Evolutionary conservation across 139 green algal species (phyloP), one percentile per base, ranked within the genome.

Genomic region (Chlorella sorokiniana): DNA sequence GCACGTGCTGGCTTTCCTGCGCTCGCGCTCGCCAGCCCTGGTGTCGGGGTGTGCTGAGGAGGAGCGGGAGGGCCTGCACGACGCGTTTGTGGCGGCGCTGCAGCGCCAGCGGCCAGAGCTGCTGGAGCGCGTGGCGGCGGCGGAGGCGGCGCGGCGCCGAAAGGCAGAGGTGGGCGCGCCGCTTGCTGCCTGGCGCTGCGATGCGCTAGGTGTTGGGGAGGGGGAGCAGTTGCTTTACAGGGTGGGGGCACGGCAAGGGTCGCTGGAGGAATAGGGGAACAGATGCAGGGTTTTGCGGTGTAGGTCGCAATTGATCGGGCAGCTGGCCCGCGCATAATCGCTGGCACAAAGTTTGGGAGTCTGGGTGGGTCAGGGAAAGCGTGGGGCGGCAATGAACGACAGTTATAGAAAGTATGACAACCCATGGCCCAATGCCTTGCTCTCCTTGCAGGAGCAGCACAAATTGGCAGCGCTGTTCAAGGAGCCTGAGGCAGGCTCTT

Each of bases 1-100:
- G 0, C 69, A 91, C 10, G 92, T 94, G 79, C 88, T 98, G 74
- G n/a, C 48, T 20, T 94, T 95, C 81, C 85, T 98, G 54, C 69
- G 56, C 10, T 76, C 84, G 0, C 83, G 88, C 20, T 81, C 79
- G 37, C 22, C 69, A 8, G 86, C 91, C 61, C 86, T 97, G 25
- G 88, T 97, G 38, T 96, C 93, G 29, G 94, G 94, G 23, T 91
- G 89, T 38, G 68, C 62, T 2, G 31, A 70, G n/a, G 86, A 87
- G 25, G 84, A 92, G 56, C 82, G 91, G 31, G 72, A 22, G 1
- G 35, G 41, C 31, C 88, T 97, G 54, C 83, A 95, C 74, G 86
- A 93, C 52, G 54, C 85, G 11, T 96, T 97, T 51, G 33, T 93
- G 41, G 68, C 41, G 7, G 73, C 54, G n/a, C 59, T 85, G 51